Conservation (phyloP, 106 monocot species). For the Narthecium ossifragum region DNA sequence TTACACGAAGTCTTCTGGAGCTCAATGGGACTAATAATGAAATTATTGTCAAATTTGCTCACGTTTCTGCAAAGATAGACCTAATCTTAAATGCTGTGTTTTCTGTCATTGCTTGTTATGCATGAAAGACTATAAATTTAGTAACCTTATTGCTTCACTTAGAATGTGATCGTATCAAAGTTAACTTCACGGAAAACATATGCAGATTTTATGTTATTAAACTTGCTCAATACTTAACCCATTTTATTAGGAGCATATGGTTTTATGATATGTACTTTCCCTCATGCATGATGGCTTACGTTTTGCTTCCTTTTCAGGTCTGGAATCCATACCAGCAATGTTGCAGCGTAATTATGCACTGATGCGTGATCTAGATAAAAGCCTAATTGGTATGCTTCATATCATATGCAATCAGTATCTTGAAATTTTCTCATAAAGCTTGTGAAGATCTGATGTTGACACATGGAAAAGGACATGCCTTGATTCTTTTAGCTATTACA, state of each 20-base stretch:
- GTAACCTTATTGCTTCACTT: too few relatives aligned
- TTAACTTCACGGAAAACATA: background rate
- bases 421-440: background rate
- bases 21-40: too few relatives aligned
- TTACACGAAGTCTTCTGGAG: too few relatives aligned
- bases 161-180: background rate
- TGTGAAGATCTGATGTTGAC: too few relatives aligned
- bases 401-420: background rate
- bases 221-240: background rate
- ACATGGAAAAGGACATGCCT: too few relatives aligned
- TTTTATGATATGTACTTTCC: background rate
- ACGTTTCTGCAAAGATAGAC: too few relatives aligned
- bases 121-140: too few relatives aligned
- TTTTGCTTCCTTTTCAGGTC: constrained; percentile 28
- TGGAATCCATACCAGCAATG: constrained; percentile 67
- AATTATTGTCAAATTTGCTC: too few relatives aligned
- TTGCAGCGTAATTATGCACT: constrained; percentile 49
- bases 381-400: constrained; percentile 47
- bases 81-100: too few relatives aligned
- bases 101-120: too few relatives aligned
- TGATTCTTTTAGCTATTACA: background rate
- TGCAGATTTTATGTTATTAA: background rate
- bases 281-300: background rate
- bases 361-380: constrained; percentile 68
- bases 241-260: background rate